Evolutionary conservation across 257 asterid genomes (phyloP), one percentile per base, ranked within the genome.

Genomic region (Schizonepeta tenuifolia): DNA sequence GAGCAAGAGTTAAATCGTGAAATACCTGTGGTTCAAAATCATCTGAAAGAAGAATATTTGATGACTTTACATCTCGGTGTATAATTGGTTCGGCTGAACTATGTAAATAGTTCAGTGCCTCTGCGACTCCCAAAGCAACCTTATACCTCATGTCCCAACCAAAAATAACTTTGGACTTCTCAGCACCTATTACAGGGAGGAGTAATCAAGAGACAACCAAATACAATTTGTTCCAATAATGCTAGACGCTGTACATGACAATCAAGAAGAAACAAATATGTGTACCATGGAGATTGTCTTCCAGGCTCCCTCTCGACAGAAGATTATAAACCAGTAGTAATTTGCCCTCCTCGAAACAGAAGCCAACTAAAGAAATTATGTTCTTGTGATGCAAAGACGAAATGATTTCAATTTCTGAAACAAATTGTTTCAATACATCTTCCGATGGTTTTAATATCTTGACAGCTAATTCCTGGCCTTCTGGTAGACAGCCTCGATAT

Each of bases 41-140:
- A 85, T 91, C 88, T 4, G 91, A 89, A 69, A 93, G 90, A 75
- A 93, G 98, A 77, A 93, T 87, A 76, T 93, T 93, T 69, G 98
- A 91, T 65, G 98, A 89, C 76, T 93, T 93, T 53, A 93, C 97
- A 78, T 93, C 98, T 82, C 98, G 83, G 70, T 91, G 98, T 70
- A 93, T 86, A 64, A 91, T 70, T 53, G 96, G 83, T 56, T 86
- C 86, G 21, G 80, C 71, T 44, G 76, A 78, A 79, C 74, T 79
- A 70, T 93, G 98, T 74, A 93, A 79, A 79, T 89, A 77, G 74
- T 82, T 84, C 74, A 93, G 85, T 63, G 98, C 98, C 88, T 88
- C 88, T 10, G 97, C 96, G 78, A 91, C 86, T 51, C 96, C 98
- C 81, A 93, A 41, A 71, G 98, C 96, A 73, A 91, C 92, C 79